These are phyloP conservation scores for Thinopyrum elongatum DNA, from an alignment of 176 grass and related monocot genomes.

Conservation along the genomic window DNA sequence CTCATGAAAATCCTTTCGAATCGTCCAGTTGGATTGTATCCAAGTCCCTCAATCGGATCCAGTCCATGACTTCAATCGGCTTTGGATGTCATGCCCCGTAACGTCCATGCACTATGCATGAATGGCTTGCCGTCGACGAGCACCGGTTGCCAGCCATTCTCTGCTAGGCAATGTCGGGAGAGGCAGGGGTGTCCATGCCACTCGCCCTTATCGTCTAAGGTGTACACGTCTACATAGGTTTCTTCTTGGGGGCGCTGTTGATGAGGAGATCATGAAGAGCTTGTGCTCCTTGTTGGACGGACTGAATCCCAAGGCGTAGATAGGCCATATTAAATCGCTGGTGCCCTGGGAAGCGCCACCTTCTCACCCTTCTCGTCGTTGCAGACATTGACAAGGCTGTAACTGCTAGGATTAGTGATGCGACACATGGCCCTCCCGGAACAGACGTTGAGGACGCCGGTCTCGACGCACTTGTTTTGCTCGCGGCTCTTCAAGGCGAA, in stretches of 20 bases:
- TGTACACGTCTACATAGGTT: background rate
- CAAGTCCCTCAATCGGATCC: too few species aligned
- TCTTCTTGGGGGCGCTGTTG: background rate
- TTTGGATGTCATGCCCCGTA: too few species aligned
- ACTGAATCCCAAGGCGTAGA: background rate
- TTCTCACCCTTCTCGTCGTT: background rate
- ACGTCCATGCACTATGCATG: too few species aligned
- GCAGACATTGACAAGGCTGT: background rate
- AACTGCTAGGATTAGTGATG: too few species aligned
- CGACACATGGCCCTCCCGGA: too few species aligned
- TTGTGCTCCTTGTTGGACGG: background rate
- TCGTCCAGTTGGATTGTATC: too few species aligned
- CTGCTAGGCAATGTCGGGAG: background rate
- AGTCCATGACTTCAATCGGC: too few species aligned
- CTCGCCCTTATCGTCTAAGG: background rate
- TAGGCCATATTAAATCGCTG: background rate
- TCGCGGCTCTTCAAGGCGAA: too few species aligned
- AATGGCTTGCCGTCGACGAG: background rate
- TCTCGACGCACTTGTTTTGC: too few species aligned
- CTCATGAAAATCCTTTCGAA: too few species aligned
- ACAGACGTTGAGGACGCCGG: too few species aligned
- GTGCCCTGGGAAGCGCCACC: background rate
- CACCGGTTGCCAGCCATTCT: background rate
- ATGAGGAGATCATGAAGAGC: background rate
- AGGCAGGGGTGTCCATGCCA: background rate